Percentiles rank a stretch among this genome's conserved stretches.
These are phyloP conservation scores for Aspergillus conjunctus DNA, from an alignment of 495 filamentous ascomycete species.

Conservation along the genomic window DNA sequence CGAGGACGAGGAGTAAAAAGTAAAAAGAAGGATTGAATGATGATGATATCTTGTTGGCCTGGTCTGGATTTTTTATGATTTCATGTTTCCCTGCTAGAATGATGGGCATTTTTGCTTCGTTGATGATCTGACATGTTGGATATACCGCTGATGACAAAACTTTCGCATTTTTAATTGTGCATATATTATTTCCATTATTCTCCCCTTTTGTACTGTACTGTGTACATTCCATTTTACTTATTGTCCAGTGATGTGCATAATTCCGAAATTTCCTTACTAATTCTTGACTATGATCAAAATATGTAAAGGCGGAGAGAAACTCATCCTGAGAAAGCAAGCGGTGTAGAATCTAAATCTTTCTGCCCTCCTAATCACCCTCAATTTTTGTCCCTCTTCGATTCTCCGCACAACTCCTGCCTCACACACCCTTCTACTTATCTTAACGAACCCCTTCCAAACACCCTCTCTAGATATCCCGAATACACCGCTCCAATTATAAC, in stretches of 20 bases:
- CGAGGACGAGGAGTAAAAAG: constrained; percentile 45
- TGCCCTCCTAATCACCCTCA: background rate
- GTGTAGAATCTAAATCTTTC: constrained; percentile 10
- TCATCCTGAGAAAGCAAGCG: constrained; percentile 6
- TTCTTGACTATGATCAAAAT: background rate
- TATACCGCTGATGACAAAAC: constrained; percentile 15
- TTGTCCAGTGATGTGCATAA: no score
- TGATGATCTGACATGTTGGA: constrained; percentile 9
- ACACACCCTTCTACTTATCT: background rate
- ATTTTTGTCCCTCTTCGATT: background rate
- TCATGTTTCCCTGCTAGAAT: constrained; percentile 3
- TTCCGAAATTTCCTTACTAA: background rate
- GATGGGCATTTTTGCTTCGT: constrained; percentile 1
- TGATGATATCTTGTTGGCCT: constrained; percentile 9
- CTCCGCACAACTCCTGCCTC: background rate
- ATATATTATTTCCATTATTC: background rate
- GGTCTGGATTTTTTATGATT: constrained; percentile 4
- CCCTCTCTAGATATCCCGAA: background rate
- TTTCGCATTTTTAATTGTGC: background rate
- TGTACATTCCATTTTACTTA: no score
- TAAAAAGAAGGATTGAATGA: background rate
- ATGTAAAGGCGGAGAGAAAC: background rate
- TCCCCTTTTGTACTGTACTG: no score
- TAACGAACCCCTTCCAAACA: background rate
- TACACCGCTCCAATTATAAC: background rate